Evolutionary conservation across 2,329 filamentous ascomycete genomes (phyloP).

Genomic region (Colletotrichum sp.): DNA sequence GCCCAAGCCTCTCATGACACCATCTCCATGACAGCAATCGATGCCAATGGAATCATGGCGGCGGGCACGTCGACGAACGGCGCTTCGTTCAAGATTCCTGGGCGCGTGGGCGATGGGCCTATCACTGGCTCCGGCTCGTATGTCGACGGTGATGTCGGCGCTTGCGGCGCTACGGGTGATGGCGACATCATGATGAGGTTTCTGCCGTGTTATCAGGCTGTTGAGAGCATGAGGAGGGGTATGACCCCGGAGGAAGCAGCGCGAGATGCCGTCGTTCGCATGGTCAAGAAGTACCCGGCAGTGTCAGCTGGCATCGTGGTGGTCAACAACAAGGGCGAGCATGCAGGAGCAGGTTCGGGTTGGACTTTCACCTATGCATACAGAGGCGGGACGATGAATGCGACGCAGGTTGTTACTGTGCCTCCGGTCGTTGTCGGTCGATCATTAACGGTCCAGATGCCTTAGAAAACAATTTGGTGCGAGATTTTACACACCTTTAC

Average conservation of each 20-base stretch:
- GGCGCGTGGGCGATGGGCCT: slow-evolving; percentile 60
- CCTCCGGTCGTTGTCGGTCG: slow-evolving; percentile 10
- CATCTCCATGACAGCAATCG: slow-evolving; percentile 56
- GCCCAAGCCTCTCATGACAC: slow-evolving; percentile 52
- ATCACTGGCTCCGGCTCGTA: slow-evolving; percentile 61
- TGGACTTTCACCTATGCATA: slow-evolving; percentile 62
- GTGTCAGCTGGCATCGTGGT: slow-evolving; percentile 56
- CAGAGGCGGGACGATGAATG: slow-evolving; percentile 50
- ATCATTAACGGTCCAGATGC: background rate
- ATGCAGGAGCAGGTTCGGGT: slow-evolving; percentile 56
- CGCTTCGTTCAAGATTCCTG: slow-evolving; percentile 57
- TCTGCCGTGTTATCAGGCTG: slow-evolving; percentile 61
- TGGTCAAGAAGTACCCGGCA: slow-evolving; percentile 51
- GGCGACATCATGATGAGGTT: slow-evolving; percentile 64
- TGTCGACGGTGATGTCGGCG: slow-evolving; percentile 57
- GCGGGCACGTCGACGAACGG: slow-evolving; percentile 63
- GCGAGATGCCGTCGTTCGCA: slow-evolving; percentile 53
- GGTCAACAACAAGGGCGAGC: slow-evolving; percentile 50
- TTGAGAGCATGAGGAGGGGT: slow-evolving; percentile 56
- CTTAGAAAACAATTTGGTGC: background rate
- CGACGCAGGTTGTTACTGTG: slow-evolving; percentile 49
- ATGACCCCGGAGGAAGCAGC: slow-evolving; percentile 54
- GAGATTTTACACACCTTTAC: background rate
- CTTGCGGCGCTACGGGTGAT: slow-evolving; percentile 61
- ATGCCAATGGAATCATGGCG: slow-evolving; percentile 50